Conservation (phyloP, 441 rosid species). For the Sinapis alba region DNA sequence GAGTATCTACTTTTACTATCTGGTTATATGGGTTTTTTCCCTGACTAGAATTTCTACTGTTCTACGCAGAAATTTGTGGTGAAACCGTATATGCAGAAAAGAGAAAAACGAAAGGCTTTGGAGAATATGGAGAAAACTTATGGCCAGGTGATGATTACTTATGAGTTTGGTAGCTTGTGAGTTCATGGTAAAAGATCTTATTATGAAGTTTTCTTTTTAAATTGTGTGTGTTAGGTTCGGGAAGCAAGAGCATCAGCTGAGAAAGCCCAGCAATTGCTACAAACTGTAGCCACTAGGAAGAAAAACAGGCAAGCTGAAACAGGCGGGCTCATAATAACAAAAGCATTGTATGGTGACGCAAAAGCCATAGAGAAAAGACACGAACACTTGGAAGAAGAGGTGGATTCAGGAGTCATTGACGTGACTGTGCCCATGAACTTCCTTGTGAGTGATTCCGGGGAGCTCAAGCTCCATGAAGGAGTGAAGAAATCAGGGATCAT, state of each 20-base stretch:
- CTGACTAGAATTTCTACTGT: background rate
- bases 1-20: background rate
- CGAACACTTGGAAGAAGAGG: slow-evolving; percentile 40
- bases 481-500: slow-evolving; percentile 94
- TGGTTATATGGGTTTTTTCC: slow-evolving; percentile 4
- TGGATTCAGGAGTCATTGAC: slow-evolving; percentile 64
- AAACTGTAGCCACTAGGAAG: slow-evolving; percentile 85
- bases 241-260: slow-evolving; percentile 75
- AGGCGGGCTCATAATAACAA: slow-evolving; percentile 75
- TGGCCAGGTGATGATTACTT: slow-evolving; percentile 64
- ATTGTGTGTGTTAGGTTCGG: slow-evolving; percentile 52
- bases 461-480: slow-evolving; percentile 92
- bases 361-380: slow-evolving; percentile 60
- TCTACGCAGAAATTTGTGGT: slow-evolving; percentile 69
- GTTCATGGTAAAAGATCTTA: background rate
- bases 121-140: slow-evolving; percentile 73
- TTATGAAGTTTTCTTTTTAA: background rate
- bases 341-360: slow-evolving; percentile 72
- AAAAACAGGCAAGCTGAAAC: slow-evolving; percentile 67
- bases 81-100: slow-evolving; percentile 73
- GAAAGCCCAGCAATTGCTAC: slow-evolving; percentile 81
- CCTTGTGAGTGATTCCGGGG: slow-evolving; percentile 83
- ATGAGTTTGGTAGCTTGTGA: background rate
- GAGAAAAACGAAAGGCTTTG: slow-evolving; percentile 74
- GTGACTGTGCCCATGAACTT: slow-evolving; percentile 93